Conservation (phyloP, 2,329 filamentous ascomycete species). For the Aquanectria penicillioides region DNA sequence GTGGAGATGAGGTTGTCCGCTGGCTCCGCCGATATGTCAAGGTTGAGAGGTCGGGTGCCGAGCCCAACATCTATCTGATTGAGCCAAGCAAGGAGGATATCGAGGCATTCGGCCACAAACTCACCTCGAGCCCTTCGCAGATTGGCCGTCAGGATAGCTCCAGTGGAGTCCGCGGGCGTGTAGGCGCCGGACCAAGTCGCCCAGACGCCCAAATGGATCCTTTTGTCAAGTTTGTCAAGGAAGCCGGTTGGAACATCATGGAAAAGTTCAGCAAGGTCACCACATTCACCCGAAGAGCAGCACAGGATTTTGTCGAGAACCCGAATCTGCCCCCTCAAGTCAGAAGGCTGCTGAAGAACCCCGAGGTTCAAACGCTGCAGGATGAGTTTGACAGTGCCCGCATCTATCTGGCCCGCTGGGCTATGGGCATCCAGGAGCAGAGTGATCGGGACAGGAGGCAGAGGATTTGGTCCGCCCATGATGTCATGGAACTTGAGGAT, state of each 20-base stretch:
- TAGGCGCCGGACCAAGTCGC: slow-evolving; percentile 50
- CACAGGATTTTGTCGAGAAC: slow-evolving; percentile 91
- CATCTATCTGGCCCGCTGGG: slow-evolving; percentile 94
- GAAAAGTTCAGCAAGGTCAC: slow-evolving; percentile 98
- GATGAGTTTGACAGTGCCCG: slow-evolving; percentile 98
- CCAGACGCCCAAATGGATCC: slow-evolving; percentile 87
- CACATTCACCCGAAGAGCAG: slow-evolving; percentile 91
- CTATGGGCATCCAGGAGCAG: slow-evolving; percentile 98
- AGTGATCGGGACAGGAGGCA: slow-evolving; percentile 87
- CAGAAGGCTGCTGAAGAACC: slow-evolving; percentile 83
- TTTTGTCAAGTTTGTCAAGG: slow-evolving; percentile 91
- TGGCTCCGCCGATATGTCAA: slow-evolving; percentile 89
- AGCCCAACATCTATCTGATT: slow-evolving; percentile 90
- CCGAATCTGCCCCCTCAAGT: slow-evolving; percentile 91
- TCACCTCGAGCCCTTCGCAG: slow-evolving; percentile 51
- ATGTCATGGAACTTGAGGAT: slow-evolving; percentile 93
- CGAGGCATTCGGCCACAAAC: slow-evolving; percentile 77
- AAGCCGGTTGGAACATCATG: slow-evolving; percentile 94
- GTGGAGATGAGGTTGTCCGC: slow-evolving; percentile 90
- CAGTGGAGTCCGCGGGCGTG: slow-evolving; percentile 38
- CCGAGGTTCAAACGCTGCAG: slow-evolving; percentile 93
- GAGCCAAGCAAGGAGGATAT: slow-evolving; percentile 89
- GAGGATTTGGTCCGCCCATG: slow-evolving; percentile 91
- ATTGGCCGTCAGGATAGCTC: slow-evolving; percentile 46
- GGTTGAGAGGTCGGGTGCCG: slow-evolving; percentile 84